Evolutionary conservation across 345 rosid genomes (phyloP).

Genomic region (Conringia planisiliqua): DNA sequence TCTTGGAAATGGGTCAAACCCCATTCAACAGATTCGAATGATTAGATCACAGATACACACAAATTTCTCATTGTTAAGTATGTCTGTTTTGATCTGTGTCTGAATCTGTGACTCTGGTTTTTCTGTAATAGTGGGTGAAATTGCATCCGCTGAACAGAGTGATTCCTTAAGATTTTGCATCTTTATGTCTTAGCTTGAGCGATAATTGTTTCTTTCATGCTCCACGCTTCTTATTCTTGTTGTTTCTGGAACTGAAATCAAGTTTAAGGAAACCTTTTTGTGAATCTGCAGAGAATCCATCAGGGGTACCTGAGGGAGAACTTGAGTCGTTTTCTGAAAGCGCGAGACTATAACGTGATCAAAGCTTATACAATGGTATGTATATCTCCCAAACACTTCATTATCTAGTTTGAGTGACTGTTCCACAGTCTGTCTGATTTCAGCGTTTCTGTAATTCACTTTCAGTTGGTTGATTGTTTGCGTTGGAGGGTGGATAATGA

Average conservation of each 20-base stretch:
- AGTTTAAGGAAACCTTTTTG: not conserved
- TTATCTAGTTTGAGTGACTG: not conserved
- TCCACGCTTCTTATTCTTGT: not conserved
- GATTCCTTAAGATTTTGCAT: not conserved
- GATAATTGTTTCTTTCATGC: not conserved
- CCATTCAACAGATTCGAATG: not conserved
- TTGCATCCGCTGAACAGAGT: not conserved
- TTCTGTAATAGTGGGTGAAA: not conserved
- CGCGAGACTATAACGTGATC: slow-evolving; percentile 80
- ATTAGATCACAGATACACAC: slow-evolving; percentile 15
- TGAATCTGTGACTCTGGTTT: not conserved
- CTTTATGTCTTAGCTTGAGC: not conserved
- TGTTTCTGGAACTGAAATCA: not conserved
- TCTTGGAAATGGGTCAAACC: slow-evolving; percentile 13
- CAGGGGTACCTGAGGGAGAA: slow-evolving; percentile 74
- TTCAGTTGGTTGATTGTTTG: slow-evolving; percentile 82
- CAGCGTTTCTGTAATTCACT: not conserved
- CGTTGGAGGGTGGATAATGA: slow-evolving; percentile 85
- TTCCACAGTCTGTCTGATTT: not conserved
- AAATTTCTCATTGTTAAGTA: not conserved
- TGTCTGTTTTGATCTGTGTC: slow-evolving; percentile 1
- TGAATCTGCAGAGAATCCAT: slow-evolving; percentile 63
- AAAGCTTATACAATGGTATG: slow-evolving; percentile 89
- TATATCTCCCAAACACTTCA: not conserved
- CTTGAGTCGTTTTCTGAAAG: slow-evolving; percentile 76